A percentile compares a stretch with the other conserved stretches of the same genome.
Conservation (phyloP, 306 rosid species). For the Psophocarpus tetragonolobus region DNA sequence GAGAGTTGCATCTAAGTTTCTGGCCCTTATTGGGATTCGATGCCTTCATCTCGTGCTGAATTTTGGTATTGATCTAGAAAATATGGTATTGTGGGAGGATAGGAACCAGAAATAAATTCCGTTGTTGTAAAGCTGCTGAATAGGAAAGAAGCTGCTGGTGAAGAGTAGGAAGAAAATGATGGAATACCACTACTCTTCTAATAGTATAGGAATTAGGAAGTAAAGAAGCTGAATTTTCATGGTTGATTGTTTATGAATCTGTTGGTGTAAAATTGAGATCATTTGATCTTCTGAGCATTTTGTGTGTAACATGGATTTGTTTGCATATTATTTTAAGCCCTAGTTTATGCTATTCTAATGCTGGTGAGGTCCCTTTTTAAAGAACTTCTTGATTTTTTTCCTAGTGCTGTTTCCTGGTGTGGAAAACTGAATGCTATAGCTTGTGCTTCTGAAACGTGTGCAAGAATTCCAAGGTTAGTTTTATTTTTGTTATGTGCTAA, state of each 20-base stretch:
- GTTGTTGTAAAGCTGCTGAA: not conserved
- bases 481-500: not conserved
- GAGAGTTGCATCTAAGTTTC: not conserved
- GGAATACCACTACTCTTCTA: not conserved
- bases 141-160: constrained; percentile 3
- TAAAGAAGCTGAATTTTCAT: not conserved
- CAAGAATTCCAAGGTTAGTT: constrained; percentile 88
- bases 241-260: not conserved
- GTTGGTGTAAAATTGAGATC: not conserved
- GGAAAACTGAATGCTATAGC: constrained; percentile 95
- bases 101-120: constrained; percentile 1
- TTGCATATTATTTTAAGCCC: not conserved
- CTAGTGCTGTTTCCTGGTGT: constrained; percentile 95
- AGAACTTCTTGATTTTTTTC: constrained; percentile 6
- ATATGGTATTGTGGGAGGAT: not conserved
- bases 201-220: not conserved
- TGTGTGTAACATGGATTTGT: not conserved
- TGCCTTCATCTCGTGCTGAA: not conserved
- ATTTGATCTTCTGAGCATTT: constrained; percentile 14
- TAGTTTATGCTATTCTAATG: not conserved
- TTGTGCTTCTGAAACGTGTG: constrained; percentile 95
- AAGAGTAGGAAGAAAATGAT: constrained; percentile 5
- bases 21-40: not conserved
- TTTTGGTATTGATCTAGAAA: not conserved
- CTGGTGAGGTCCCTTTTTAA: not conserved